These are phyloP conservation scores for Clitopilus hobsonii DNA, from an alignment of 768 basidiomycete genomes.

Conservation along the genomic window DNA sequence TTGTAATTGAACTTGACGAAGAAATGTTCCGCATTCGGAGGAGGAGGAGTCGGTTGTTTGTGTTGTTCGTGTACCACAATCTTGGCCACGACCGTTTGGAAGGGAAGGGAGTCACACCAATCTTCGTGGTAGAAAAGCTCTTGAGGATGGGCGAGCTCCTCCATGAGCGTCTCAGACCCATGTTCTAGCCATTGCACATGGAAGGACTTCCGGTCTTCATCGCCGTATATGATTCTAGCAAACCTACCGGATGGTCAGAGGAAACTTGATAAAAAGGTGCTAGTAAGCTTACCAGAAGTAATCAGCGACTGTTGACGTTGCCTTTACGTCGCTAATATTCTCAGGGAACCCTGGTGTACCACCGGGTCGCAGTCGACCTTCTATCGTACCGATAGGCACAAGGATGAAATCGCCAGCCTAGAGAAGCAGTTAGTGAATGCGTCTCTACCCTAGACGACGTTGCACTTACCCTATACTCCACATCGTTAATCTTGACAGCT, in stretches of 20 bases:
- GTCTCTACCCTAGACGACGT: background rate
- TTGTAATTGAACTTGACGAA: conserved; percentile 59
- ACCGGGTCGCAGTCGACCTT: conserved; percentile 7
- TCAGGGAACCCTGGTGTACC: conserved; percentile 26
- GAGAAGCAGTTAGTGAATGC: background rate
- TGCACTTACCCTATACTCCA: conserved; percentile 36
- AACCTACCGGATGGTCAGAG: conserved; percentile 44
- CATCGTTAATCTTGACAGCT: conserved; percentile 36
- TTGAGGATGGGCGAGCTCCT: conserved; percentile 54
- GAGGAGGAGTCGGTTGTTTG: too few species aligned
- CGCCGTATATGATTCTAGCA: conserved; percentile 54
- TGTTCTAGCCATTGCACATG: conserved; percentile 80
- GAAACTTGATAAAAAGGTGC: background rate
- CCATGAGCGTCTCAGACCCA: conserved; percentile 53
- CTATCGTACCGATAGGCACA: conserved; percentile 31
- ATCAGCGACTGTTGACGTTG: conserved; percentile 38
- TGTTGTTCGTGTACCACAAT: conserved; percentile 35
- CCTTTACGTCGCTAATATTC: conserved; percentile 26
- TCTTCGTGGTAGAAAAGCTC: conserved; percentile 58
- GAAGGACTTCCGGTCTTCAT: conserved; percentile 32
- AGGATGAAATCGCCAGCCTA: conserved; percentile 65
- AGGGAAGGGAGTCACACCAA: conserved; percentile 40
- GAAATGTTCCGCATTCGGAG: conserved; percentile 34
- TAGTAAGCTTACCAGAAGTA: conserved; percentile 55
- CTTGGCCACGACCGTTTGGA: conserved; percentile 43